Percentiles rank a stretch among this genome's conserved stretches.
Evolutionary conservation across 768 basidiomycete species (phyloP).

Genomic region (Rhodotorula taiwanensis): DNA sequence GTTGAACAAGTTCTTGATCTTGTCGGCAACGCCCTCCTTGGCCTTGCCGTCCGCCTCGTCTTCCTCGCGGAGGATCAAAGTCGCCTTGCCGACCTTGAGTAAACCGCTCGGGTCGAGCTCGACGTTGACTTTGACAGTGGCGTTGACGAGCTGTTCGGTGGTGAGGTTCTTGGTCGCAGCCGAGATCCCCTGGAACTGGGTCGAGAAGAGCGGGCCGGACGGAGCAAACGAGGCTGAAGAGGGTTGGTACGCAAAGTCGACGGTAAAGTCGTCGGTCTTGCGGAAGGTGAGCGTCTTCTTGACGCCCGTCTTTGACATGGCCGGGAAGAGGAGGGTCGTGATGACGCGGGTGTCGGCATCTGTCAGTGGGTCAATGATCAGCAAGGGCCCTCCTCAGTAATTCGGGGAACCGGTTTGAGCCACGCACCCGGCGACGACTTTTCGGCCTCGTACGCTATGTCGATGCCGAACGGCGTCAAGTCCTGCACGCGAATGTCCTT

Average conservation of each 20-base stretch:
- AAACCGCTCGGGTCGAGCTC: constrained; percentile 80
- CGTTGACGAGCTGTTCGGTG: constrained; percentile 68
- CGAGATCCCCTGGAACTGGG: constrained; percentile 62
- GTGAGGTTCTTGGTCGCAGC: constrained; percentile 78
- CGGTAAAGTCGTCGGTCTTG: constrained; percentile 70
- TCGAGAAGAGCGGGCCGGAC: constrained; percentile 55
- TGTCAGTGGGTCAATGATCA: too few species aligned
- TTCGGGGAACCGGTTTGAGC: not conserved
- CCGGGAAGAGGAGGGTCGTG: constrained; percentile 67
- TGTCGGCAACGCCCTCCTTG: constrained; percentile 51
- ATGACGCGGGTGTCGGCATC: constrained; percentile 58
- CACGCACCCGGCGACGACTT: constrained; percentile 7
- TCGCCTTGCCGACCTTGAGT: constrained; percentile 67
- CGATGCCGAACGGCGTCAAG: constrained; percentile 49
- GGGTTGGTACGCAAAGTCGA: constrained; percentile 65
- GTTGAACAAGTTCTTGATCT: constrained; percentile 74
- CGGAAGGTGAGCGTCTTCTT: constrained; percentile 84
- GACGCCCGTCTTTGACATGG: constrained; percentile 65
- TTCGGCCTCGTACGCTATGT: constrained; percentile 34
- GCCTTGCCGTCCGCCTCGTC: constrained; percentile 45
- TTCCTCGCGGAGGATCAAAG: constrained; percentile 65
- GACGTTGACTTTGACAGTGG: constrained; percentile 78
- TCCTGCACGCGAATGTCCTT: constrained; percentile 85
- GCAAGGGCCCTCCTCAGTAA: not conserved
- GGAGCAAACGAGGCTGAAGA: not conserved